Percentiles rank a stretch among this genome's conserved stretches.
Conservation (phyloP, 192 early-diverging fungal genomes). For the Podila verticillata region DNA sequence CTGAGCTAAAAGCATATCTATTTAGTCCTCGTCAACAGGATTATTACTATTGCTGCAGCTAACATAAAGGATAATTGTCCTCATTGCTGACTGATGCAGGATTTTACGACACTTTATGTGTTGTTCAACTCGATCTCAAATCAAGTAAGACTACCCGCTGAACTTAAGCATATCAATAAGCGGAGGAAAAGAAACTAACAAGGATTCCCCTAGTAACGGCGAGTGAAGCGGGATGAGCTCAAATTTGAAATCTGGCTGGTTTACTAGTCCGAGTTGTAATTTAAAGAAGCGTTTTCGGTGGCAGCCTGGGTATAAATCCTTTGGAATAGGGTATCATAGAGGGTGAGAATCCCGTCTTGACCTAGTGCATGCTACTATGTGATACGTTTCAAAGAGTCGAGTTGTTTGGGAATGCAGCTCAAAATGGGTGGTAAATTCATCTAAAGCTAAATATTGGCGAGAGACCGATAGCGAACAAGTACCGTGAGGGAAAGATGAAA, state of each 20-base stretch:
- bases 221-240: slow-evolving; percentile 80
- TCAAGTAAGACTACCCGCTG: slow-evolving; percentile 75
- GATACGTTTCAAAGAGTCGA: slow-evolving; percentile 74
- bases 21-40: slow-evolving; percentile 36
- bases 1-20: slow-evolving; percentile 41
- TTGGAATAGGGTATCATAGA: slow-evolving; percentile 77
- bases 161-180: slow-evolving; percentile 88
- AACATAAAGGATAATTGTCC: slow-evolving; percentile 24
- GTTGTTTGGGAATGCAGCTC: slow-evolving; percentile 81
- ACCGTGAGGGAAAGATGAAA: slow-evolving; percentile 91
- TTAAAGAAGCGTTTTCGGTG: slow-evolving; percentile 64
- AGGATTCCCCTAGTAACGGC: slow-evolving; percentile 83
- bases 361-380: slow-evolving; percentile 46
- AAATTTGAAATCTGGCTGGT: slow-evolving; percentile 70
- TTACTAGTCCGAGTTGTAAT: slow-evolving; percentile 65
- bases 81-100: slow-evolving; percentile 20
- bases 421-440: slow-evolving; percentile 82
- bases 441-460: slow-evolving; percentile 86
- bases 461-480: slow-evolving; percentile 91
- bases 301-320: slow-evolving; percentile 61
- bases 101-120: slow-evolving; percentile 1
- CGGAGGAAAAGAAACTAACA: slow-evolving; percentile 86
- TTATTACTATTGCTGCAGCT: slow-evolving; percentile 39
- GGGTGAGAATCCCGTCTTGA: slow-evolving; percentile 78
- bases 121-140: slow-evolving; percentile 60